Evolutionary conservation across 805 yeast genomes (phyloP).

Genomic region (Candida morakotiae): DNA sequence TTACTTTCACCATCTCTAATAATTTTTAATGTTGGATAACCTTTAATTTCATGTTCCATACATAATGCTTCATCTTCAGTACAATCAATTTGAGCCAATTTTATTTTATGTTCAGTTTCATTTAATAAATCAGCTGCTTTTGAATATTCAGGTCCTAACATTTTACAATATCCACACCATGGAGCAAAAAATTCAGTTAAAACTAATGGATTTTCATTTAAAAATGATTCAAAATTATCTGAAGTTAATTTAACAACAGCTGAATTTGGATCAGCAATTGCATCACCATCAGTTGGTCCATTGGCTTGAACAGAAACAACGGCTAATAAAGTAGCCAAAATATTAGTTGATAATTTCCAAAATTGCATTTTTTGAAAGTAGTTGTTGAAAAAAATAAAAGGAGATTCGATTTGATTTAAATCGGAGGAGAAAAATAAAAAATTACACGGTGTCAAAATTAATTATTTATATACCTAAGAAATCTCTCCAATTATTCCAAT

Average conservation of each 20-base stretch:
- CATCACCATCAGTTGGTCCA: constrained; percentile 49
- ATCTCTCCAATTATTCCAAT: constrained; percentile 46
- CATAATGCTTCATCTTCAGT: constrained; percentile 74
- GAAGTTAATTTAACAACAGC: constrained; percentile 80
- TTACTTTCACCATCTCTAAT: constrained; percentile 53
- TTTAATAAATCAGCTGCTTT: constrained; percentile 65
- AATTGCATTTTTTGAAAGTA: constrained; percentile 28
- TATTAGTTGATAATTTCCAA: constrained; percentile 35
- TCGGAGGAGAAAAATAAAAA: neutral
- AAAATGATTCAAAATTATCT: constrained; percentile 60
- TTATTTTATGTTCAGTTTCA: constrained; percentile 50
- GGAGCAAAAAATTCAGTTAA: constrained; percentile 89
- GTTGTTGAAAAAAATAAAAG: neutral
- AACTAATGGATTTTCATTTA: constrained; percentile 71
- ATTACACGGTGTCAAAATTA: neutral
- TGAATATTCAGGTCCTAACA: constrained; percentile 74
- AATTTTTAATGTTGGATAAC: constrained; percentile 82
- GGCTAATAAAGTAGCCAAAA: constrained; percentile 34
- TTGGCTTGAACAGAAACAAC: constrained; percentile 31
- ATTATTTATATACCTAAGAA: constrained; percentile 28
- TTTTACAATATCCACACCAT: constrained; percentile 98
- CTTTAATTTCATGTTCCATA: constrained; percentile 61
- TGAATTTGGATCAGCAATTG: constrained; percentile 75
- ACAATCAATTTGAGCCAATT: constrained; percentile 83
- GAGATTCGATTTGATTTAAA: too few species aligned